Conservation (phyloP, 2,329 filamentous ascomycete genomes). For the Ambrosiella cleistominuta region DNA sequence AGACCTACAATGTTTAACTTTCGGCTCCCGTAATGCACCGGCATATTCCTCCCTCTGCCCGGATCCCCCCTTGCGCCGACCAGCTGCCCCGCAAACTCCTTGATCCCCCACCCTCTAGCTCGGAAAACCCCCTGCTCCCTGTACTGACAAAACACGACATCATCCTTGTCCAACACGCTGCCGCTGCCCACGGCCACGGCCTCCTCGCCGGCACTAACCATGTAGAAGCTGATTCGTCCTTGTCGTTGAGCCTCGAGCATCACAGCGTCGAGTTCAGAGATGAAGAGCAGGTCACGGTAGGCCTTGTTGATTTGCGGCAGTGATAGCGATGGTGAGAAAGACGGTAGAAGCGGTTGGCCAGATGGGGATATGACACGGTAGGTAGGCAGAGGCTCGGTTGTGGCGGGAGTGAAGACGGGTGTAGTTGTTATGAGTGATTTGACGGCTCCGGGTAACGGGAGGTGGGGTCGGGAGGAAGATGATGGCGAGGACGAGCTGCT, state of each 20-base stretch:
- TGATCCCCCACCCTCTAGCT: conserved; percentile 70
- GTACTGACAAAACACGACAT: conserved; percentile 90
- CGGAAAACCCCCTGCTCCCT: conserved; percentile 82
- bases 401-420: conserved; percentile 61
- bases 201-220: conserved; percentile 90
- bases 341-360: conserved; percentile 61
- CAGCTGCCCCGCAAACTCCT: conserved; percentile 88
- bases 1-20: conserved; percentile 64
- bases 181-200: conserved; percentile 82
- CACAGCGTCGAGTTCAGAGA: conserved; percentile 82
- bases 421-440: conserved; percentile 79
- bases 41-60: conserved; percentile 84
- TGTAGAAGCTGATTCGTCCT: conserved; percentile 89
- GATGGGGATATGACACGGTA: conserved; percentile 86
- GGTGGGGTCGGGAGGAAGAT: conserved; percentile 20
- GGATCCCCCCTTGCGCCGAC: conserved; percentile 73
- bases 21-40: conserved; percentile 80
- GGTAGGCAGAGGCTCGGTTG: conserved; percentile 63
- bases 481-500: conserved; percentile 24
- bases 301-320: conserved; percentile 43
- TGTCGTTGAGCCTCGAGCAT: conserved; percentile 98
- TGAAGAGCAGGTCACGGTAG: conserved; percentile 47
- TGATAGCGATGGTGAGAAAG: conserved; percentile 49
- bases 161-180: conserved; percentile 62
- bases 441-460: conserved; percentile 82